A percentile compares a stretch with the other conserved stretches of the same genome.
These are phyloP conservation scores for Paratinospora sagittata DNA, from an alignment of 164 flowering plant genomes.

Conservation along the genomic window DNA sequence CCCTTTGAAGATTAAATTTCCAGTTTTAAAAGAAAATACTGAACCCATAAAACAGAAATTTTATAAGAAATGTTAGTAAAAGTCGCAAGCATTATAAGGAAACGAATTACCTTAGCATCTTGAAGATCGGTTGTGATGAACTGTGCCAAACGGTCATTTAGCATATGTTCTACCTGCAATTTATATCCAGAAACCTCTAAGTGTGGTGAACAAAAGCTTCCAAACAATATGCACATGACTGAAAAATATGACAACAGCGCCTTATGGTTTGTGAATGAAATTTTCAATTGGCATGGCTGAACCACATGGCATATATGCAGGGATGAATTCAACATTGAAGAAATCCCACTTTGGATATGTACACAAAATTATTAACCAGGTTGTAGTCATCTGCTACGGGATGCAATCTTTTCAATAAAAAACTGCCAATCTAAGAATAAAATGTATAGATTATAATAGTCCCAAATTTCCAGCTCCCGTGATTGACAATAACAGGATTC, in stretches of 20 bases:
- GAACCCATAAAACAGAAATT: not conserved
- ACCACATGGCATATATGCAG: too few relatives aligned
- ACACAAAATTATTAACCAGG: not conserved
- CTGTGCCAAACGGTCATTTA: conserved; percentile 50
- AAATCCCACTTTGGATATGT: not conserved
- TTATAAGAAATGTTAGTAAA: not conserved
- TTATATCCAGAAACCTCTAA: conserved; percentile 2
- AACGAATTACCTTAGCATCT: conserved; percentile 49
- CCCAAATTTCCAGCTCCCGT: not conserved
- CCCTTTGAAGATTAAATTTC: not conserved
- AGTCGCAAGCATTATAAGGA: conserved; percentile 4
- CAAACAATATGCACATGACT: not conserved
- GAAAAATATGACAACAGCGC: not conserved
- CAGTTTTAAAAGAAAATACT: not conserved
- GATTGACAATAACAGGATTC: not conserved
- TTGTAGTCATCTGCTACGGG: not conserved
- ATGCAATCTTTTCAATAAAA: not conserved
- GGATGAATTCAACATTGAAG: too few relatives aligned
- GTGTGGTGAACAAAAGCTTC: not conserved
- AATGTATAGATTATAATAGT: not conserved
- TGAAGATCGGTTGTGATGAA: conserved; percentile 57
- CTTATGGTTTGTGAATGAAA: not conserved
- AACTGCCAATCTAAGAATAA: not conserved
- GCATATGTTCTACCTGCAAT: conserved; percentile 71
- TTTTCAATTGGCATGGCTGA: conserved; percentile 1